These are phyloP conservation scores for Saccharomyces hybrid DNA, from an alignment of 1,139 yeast species.

Conservation along the genomic window DNA sequence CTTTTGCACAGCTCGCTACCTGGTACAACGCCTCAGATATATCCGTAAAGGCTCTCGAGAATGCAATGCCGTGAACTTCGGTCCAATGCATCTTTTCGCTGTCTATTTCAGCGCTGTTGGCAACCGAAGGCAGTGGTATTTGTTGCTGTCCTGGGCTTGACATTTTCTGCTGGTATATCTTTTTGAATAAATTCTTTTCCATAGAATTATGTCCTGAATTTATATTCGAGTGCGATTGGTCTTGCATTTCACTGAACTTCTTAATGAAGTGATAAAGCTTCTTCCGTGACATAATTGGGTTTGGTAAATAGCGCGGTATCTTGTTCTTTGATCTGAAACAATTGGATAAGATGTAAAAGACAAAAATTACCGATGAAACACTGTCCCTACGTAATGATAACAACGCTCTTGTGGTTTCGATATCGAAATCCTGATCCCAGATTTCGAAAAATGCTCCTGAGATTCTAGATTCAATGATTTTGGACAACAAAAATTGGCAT, in stretches of 20 bases:
- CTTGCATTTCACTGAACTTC: conserved; percentile 24
- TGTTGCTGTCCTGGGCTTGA: background rate
- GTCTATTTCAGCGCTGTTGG: conserved; percentile 5
- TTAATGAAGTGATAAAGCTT: conserved; percentile 37
- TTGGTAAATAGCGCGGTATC: conserved; percentile 41
- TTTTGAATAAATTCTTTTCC: conserved; percentile 6
- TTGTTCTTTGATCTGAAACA: conserved; percentile 35
- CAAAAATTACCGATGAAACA: conserved; percentile 40
- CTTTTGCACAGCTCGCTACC: conserved; percentile 35
- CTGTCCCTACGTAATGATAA: conserved; percentile 41
- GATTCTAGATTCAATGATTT: conserved; percentile 42
- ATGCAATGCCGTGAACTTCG: conserved; percentile 43
- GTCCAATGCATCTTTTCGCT: conserved; percentile 37
- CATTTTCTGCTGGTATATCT: conserved; percentile 1
- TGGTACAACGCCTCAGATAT: conserved; percentile 39
- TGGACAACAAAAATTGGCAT: conserved; percentile 37
- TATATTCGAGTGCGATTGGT: conserved; percentile 5
- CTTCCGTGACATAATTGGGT: conserved; percentile 39
- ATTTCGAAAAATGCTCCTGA: conserved; percentile 41
- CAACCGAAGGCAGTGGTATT: background rate
- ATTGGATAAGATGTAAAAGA: conserved; percentile 38
- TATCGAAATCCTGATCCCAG: conserved; percentile 38
- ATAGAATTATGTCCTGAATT: conserved; percentile 4
- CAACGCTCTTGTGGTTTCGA: conserved; percentile 34
- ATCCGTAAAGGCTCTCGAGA: conserved; percentile 42